Evolutionary conservation across 345 rosid species (phyloP).

Genomic region (Acer negundo): DNA sequence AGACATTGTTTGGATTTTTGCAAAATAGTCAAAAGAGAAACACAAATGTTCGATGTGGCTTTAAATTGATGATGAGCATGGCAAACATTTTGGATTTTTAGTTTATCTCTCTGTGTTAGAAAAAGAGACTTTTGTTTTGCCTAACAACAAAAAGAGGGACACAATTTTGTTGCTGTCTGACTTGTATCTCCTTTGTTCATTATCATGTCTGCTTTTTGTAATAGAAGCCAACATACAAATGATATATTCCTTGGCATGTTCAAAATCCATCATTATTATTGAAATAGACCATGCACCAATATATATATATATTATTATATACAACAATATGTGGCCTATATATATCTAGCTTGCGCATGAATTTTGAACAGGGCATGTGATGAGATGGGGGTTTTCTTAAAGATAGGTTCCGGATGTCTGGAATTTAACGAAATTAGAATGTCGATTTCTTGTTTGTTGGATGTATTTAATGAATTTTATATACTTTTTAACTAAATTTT

Average conservation of each 20-base stretch:
- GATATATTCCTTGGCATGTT: too few relatives aligned
- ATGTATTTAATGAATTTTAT: too few relatives aligned
- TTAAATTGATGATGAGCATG: not conserved
- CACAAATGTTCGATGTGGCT: not conserved
- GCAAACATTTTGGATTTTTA: not conserved
- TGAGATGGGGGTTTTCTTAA: not conserved
- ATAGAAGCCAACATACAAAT: too few relatives aligned
- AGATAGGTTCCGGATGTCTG: not conserved
- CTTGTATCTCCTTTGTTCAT: too few relatives aligned
- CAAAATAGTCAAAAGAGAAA: not conserved
- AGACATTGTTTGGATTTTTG: not conserved
- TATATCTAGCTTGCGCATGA: not conserved
- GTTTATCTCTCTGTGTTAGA: not conserved
- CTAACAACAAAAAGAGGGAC: not conserved
- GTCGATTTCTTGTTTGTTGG: too few relatives aligned
- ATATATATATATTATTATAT: too few relatives aligned
- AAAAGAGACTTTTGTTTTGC: not conserved
- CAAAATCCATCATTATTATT: too few relatives aligned
- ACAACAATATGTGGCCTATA: too few relatives aligned
- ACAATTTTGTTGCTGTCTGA: not conserved
- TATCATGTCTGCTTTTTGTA: too few relatives aligned
- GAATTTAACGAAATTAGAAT: too few relatives aligned
- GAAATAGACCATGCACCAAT: too few relatives aligned
- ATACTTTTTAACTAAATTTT: too few relatives aligned
- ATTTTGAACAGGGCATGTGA: not conserved